Conservation (phyloP, 805 yeast species). For the Metschnikowia baotianmanensis region DNA sequence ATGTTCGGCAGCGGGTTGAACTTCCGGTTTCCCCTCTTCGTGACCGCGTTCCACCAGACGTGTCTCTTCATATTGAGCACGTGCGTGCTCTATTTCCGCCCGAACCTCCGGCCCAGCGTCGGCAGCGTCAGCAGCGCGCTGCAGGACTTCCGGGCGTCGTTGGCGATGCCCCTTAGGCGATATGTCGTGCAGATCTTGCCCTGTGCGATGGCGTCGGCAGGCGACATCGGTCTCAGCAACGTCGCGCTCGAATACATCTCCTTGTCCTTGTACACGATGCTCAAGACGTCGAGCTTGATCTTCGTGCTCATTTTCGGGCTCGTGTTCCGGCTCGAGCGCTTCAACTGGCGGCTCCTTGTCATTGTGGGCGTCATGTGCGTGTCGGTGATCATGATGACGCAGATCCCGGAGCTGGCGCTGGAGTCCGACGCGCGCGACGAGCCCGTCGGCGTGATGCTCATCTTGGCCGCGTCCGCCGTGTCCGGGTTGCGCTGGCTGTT, state of each 20-base stretch:
- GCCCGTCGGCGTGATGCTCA: conserved; percentile 65
- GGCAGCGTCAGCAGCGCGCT: conserved; percentile 4
- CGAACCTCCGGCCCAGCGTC: conserved; percentile 45
- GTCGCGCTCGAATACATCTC: conserved; percentile 77
- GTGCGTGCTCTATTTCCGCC: conserved; percentile 42
- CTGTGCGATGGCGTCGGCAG: conserved; percentile 83
- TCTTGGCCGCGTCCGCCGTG: conserved; percentile 72
- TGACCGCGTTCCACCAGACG: conserved; percentile 83
- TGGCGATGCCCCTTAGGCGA: conserved; percentile 19
- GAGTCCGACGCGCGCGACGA: conserved; percentile 22
- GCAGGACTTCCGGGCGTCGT: conserved; percentile 14
- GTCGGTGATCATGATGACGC: conserved; percentile 89
- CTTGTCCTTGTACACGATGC: conserved; percentile 85
- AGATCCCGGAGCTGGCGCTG: conserved; percentile 25
- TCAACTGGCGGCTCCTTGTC: conserved; percentile 61
- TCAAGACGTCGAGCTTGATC: conserved; percentile 82
- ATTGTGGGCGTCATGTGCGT: conserved; percentile 77
- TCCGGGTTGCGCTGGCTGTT: conserved; percentile 95
- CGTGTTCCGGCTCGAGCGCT: conserved; percentile 70
- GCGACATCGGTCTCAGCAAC: conserved; percentile 93
- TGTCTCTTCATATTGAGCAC: conserved; percentile 58
- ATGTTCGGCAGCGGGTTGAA: conserved; percentile 86
- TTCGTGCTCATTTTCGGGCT: conserved; percentile 90
- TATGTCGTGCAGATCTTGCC: conserved; percentile 65
- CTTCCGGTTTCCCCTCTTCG: conserved; percentile 78